Evolutionary conservation across 768 basidiomycete genomes (phyloP), one percentile per base, ranked within the genome.

Genomic region (Trametes coccinea): DNA sequence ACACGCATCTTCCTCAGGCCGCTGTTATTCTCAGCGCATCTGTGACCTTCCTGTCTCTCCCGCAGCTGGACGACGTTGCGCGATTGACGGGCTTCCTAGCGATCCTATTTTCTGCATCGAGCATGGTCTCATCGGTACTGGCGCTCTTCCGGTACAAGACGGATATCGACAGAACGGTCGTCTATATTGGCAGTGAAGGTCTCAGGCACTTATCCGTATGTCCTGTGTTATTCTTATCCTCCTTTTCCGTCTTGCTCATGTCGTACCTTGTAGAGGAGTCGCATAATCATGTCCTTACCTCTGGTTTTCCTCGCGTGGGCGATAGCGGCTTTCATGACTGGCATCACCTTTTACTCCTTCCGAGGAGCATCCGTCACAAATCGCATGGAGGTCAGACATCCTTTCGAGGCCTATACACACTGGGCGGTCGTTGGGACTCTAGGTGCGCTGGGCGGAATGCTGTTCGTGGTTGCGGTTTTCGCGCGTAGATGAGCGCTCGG

Each of bases 1-100:
- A 54, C 37, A 5, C 29, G 13, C 22, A 44, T 34, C 31, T 37
- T 40, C 45, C 63, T 50, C 72, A 93, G 91, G 89, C 90, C 67
- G 91, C 91, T 31, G 81, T 92, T 60, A 80, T 92, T 27, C 77
- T 93, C 60, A 92, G 92, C 66, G 87, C 90, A 34, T 89, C 90
- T 43, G 88, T 92, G 59, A 92, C 90, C 30, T 86, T 92, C 75
- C 81, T 93, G 70, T 84, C 89, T 53, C 80, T 93, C 55, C 90
- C 92, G 67, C 88, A 86, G 41, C 66, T 93, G 73, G 86, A 88
- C 71, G 81, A 77, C 60, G 64, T 87, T 63, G 76, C 87, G 58
- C 82, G 90, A 58, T 77, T 86, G 50, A 82, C 85, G 27, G 86
- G 84, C 34, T 80, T 93, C 66, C 77, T 90, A 13, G 84, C 89